Percentiles rank a stretch among this genome's conserved stretches.
Conservation (phyloP, 192 early-diverging fungal genomes). For the Podila epigama region DNA sequence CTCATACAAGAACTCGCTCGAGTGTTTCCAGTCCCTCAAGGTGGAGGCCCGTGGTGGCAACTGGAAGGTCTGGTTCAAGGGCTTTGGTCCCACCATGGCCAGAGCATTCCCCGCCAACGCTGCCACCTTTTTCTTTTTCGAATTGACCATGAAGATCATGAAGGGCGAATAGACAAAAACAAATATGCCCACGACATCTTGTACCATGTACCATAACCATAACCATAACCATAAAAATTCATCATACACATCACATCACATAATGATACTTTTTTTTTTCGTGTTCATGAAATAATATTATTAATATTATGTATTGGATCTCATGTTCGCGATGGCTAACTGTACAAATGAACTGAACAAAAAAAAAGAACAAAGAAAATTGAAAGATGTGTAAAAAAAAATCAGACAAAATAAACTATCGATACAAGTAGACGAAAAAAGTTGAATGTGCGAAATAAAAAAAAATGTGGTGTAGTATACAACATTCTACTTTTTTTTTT, state of each 20-base stretch:
- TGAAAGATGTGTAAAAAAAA: background rate
- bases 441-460: background rate
- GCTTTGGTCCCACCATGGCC: constrained; percentile 83
- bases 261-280: too few relatives aligned
- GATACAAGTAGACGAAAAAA: background rate
- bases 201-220: too few relatives aligned
- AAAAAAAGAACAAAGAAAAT: background rate
- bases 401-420: background rate
- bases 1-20: constrained; percentile 42
- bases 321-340: too few relatives aligned
- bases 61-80: constrained; percentile 77
- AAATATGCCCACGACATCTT: too few relatives aligned
- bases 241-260: too few relatives aligned
- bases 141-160: constrained; percentile 64
- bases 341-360: background rate
- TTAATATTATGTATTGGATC: too few relatives aligned
- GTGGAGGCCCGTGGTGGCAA: constrained; percentile 58
- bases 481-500: background rate
- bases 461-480: background rate
- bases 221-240: too few relatives aligned
- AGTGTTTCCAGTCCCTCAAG: constrained; percentile 54
- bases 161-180: constrained; percentile 21
- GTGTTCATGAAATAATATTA: too few relatives aligned
- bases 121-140: constrained; percentile 81
- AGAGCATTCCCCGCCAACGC: constrained; percentile 87